Conservation (phyloP, 768 basidiomycete species). For the Macrolepiota albuminosa region DNA sequence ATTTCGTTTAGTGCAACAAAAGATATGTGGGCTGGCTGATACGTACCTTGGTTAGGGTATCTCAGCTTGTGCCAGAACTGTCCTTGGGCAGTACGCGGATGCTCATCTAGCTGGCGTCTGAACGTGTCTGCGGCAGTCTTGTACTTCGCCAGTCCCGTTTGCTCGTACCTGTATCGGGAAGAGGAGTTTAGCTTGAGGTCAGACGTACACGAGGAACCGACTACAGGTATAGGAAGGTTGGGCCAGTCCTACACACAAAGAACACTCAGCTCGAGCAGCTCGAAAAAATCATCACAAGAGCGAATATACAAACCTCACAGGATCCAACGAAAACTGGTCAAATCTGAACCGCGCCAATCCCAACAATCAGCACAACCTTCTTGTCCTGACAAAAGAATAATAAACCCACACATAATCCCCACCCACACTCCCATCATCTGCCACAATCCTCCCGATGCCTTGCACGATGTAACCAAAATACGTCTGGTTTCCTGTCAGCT, state of each 20-base stretch:
- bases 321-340: conserved; percentile 30
- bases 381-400: background rate
- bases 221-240: conserved; percentile 36
- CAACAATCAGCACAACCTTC: background rate
- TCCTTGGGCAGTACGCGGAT: conserved; percentile 40
- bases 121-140: conserved; percentile 36
- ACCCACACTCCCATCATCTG: conserved; percentile 34
- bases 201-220: background rate
- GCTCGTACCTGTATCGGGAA: conserved; percentile 22
- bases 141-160: conserved; percentile 32
- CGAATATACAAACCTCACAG: conserved; percentile 24
- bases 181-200: background rate
- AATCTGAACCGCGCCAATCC: conserved; percentile 21
- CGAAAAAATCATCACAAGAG: background rate
- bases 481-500: conserved; percentile 33
- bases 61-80: conserved; percentile 43
- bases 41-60: conserved; percentile 38
- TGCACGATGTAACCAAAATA: conserved; percentile 38
- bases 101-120: conserved; percentile 32
- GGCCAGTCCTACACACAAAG: conserved; percentile 27
- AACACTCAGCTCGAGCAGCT: background rate
- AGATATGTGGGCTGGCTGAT: no score
- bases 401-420: conserved; percentile 32
- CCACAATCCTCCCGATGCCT: conserved; percentile 37
- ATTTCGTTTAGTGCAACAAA: background rate